Evolutionary conservation across 2,329 filamentous ascomycete species (phyloP), one percentile per base, ranked within the genome.

Genomic region (Chaetothyriales sp.): DNA sequence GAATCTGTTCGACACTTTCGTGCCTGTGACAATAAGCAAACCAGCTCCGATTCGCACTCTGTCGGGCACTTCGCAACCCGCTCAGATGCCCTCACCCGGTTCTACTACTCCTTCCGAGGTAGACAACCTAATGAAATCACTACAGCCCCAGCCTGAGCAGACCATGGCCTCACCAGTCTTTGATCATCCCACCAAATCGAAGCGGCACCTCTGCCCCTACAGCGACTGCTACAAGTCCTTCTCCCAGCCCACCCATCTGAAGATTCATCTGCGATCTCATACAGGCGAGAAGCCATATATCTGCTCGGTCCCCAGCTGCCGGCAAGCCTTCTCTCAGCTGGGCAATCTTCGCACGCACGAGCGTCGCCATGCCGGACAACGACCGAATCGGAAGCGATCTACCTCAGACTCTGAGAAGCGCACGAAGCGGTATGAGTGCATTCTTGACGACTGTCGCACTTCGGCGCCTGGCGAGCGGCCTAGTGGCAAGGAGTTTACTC

Each of bases 291-390:
- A 88, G 65, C 90, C 90, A 53, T 95, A 90, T 65, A 64, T 74
- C 18, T 94, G 87, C 70, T 81, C 79, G 56, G 76, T 84, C 57
- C 75, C 79, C 2, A 75, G 76, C 4, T 96, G 90, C 65, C 80
- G 79, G 20, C 81, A 86, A 59, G 76, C 79, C 9, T 96, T 96
- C 65, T 92, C 86, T 12, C 90, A 95, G 65, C 75, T 86, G 6
- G 90, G 90, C 9, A 96, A 96, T 63, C 74, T 95, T 46, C 57
- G 88, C 80, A 94, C 87, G 8, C 90, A 95, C 65, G 81, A 89
- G 65, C 79, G 87, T 55, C 79, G 87, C 46, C 90, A 95, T 68
- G 89, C 85, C 2, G 87, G 88, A 44, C 86, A 94, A 65, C 83
- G 83, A 54, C 89, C 89, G 0, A 95, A 86, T 65, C 81, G 80